Evolutionary conservation across 2,329 filamentous ascomycete genomes (phyloP), one percentile per base, ranked within the genome.

Genomic region (Calcarisporium arbuscula): DNA sequence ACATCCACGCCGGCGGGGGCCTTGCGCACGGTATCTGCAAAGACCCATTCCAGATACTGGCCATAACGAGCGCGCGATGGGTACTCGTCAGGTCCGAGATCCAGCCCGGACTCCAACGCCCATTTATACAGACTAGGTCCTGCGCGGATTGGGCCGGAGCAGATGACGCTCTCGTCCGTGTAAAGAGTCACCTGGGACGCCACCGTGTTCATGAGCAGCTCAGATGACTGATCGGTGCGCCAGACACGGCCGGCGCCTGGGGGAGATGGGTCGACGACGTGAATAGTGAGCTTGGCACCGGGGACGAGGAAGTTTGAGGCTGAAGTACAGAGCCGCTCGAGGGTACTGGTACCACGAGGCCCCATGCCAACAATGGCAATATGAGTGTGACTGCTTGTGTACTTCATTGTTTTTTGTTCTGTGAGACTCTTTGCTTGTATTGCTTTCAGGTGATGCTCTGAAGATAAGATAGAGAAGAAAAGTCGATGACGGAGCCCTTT

Each of bases 151-250:
- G 36, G 36, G 10, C 36, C 36, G 9, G 33, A 27, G 19, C 36
- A 38, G n/a, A 19, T 8, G 8, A 38, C 36, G 15, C 36, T 38
- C 4, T 30, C 19, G 22, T 38, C 36, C 2, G 36, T 38, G 27
- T 30, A 38, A 8, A 38, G 32, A 18, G 36, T 38, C 8, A 38
- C 28, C 18, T 38, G 36, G 4, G 36, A 38, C 11, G 36, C 35
- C 6, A 38, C 36, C 7, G 36, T 38, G 28, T 38, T 38, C 36
- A 38, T 38, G 11, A 38, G 18, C 12, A 38, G 36, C 14, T 38
- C 23, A 8, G 36, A 23, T 15, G 36, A 38, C 19, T 38, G 36
- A 12, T 35, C 32, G 27, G 25, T 38, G 6, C 36, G 36, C 36
- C 36, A 38, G 14, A 38, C 36, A 6, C 19, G 20, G 21, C 36